phyloP scores from a whole-genome alignment of 371 early-diverging fungal genomes.

The Mortierella sp. region DNA sequence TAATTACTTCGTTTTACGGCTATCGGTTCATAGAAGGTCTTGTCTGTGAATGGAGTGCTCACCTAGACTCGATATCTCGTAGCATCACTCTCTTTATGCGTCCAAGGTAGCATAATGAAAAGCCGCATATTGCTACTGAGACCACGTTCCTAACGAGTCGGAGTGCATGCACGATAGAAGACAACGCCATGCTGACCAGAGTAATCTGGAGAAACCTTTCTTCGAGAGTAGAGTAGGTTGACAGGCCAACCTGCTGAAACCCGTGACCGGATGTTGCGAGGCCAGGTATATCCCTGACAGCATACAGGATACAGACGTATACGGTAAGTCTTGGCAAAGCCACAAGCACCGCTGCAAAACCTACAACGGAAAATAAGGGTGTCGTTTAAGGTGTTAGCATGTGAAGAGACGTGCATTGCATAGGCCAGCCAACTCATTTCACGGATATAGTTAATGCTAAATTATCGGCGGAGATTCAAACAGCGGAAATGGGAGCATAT shows the following conservation, averaged over 20 bases:
- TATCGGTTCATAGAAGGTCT: no score
- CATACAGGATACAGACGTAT: constrained; percentile 26
- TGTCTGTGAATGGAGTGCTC: no score
- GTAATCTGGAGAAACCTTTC: neutral
- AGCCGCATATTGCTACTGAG: constrained; percentile 8
- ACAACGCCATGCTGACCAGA: constrained; percentile 14
- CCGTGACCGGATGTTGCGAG: constrained; percentile 5
- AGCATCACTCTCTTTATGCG: constrained; percentile 23
- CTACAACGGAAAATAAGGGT: constrained; percentile 6
- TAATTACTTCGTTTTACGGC: no score
- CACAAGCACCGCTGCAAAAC: constrained; percentile 21
- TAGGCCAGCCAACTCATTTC: constrained; percentile 2
- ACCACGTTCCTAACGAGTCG: constrained; percentile 7
- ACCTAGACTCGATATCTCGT: constrained; percentile 36
- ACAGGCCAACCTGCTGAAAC: neutral
- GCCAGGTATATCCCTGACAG: constrained; percentile 14
- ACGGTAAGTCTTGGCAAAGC: constrained; percentile 28
- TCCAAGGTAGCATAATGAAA: constrained; percentile 28
- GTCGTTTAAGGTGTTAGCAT: constrained; percentile 28
- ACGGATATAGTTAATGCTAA: no score
- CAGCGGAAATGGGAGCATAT: constrained; percentile 1
- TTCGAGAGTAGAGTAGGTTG: neutral
- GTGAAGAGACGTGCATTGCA: constrained; percentile 7
- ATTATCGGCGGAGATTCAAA: neutral
- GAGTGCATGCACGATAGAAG: constrained; percentile 11